Evolutionary conservation across 2,329 filamentous ascomycete genomes (phyloP).

Genomic region (Aspergillus phoenicis): DNA sequence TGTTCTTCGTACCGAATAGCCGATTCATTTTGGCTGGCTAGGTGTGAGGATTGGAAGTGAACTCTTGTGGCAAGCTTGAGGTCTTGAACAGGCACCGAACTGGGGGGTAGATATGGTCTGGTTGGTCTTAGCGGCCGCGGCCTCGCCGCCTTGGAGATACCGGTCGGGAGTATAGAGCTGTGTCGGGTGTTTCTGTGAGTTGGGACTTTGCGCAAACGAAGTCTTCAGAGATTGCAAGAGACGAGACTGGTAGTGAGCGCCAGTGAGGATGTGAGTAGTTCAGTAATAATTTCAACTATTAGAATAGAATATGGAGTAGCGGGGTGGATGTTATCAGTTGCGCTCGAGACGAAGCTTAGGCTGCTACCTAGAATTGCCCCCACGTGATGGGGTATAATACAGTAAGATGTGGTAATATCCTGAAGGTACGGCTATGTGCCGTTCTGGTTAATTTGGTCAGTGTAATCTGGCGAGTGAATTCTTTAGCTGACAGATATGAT

Average conservation of each 20-base stretch:
- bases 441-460: not conserved
- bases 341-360: not conserved
- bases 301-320: not conserved
- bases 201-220: not conserved
- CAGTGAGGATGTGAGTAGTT: too few relatives aligned
- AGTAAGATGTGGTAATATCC: not conserved
- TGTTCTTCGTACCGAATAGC: slow-evolving; percentile 85
- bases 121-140: not conserved
- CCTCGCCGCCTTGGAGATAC: slow-evolving; percentile 3
- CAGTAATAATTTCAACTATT: not conserved
- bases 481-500: not conserved
- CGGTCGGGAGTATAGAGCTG: not conserved
- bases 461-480: not conserved
- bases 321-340: not conserved
- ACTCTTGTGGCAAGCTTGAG: not conserved
- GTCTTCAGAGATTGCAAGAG: not conserved
- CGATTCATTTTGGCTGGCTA: slow-evolving; percentile 73
- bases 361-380: not conserved
- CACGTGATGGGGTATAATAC: not conserved
- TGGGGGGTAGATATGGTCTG: not conserved
- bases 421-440: not conserved
- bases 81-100: not conserved
- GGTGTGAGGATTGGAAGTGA: slow-evolving; percentile 6
- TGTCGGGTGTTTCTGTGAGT: not conserved
- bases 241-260: not conserved